Conservation (phyloP, 306 rosid species). For the Trifolium pratense region DNA sequence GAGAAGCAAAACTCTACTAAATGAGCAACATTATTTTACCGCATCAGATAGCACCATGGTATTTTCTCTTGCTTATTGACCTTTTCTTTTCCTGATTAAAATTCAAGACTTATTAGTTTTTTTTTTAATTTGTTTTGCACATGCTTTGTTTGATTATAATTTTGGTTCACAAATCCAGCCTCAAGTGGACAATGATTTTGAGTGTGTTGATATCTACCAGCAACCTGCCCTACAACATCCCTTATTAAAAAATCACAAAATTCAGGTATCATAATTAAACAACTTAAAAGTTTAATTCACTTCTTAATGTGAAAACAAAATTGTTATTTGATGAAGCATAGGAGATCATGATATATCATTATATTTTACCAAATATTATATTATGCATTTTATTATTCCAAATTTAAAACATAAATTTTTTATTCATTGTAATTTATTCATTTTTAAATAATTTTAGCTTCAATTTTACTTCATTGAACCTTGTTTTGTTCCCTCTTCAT, state of each 20-base stretch:
- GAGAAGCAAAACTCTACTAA: not conserved
- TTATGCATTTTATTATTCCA: too few species aligned
- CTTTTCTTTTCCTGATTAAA: too few species aligned
- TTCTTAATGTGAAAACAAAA: not conserved
- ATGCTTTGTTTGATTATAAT: not conserved
- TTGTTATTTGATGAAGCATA: too few species aligned
- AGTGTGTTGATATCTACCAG: constrained; percentile 22
- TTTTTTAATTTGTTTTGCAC: not conserved
- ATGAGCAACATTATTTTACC: not conserved
- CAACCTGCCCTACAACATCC: constrained; percentile 20
- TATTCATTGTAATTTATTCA: too few species aligned
- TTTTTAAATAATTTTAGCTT: too few species aligned
- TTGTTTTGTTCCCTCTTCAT: too few species aligned
- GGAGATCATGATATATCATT: too few species aligned
- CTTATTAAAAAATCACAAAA: constrained; percentile 14
- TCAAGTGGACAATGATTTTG: not conserved
- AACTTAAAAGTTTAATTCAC: not conserved
- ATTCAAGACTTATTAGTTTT: not conserved
- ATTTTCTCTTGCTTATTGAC: not conserved
- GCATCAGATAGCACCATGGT: not conserved
- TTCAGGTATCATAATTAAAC: constrained; percentile 11
- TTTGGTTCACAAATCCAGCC: not conserved
- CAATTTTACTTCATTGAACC: too few species aligned
- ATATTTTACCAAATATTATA: too few species aligned
- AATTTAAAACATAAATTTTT: too few species aligned